Percentiles rank a stretch among this genome's conserved stretches.
Evolutionary conservation across 108 stramenopile species (phyloP).

Genomic region (Nannochloropsis salina): DNA sequence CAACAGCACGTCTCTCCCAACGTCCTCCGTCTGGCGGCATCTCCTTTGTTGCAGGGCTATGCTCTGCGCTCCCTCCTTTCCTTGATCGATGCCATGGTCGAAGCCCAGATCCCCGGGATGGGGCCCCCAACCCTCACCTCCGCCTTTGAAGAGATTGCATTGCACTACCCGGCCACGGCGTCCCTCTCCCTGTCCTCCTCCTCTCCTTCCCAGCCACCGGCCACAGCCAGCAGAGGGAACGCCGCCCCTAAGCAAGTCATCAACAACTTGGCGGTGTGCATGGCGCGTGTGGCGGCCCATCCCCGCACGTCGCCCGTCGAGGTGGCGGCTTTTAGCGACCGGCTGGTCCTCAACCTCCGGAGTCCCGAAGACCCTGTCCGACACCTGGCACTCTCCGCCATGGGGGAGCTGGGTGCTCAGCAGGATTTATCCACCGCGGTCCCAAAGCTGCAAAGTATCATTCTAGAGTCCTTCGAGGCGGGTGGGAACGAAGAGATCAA

Average conservation of each 20-base stretch:
- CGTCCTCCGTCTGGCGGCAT: constrained; percentile 68
- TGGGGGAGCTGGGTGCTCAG: constrained; percentile 82
- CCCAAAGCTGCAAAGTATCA: constrained; percentile 49
- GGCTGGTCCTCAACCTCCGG: constrained; percentile 55
- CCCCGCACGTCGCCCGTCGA: not conserved
- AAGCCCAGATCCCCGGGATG: not conserved
- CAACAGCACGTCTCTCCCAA: constrained; percentile 59
- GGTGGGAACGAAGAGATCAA: constrained; percentile 73
- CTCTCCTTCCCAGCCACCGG: not conserved
- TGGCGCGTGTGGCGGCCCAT: not conserved
- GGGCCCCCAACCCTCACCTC: not conserved
- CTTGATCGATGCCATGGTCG: not conserved
- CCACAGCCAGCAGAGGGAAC: not conserved
- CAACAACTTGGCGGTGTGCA: not conserved
- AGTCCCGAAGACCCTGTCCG: constrained; percentile 31
- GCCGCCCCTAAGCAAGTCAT: not conserved
- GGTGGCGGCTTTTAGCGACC: not conserved
- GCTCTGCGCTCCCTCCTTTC: constrained; percentile 22
- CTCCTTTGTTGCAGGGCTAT: constrained; percentile 67
- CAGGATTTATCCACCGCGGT: constrained; percentile 58
- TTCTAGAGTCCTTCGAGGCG: constrained; percentile 67
- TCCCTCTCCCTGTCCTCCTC: no score
- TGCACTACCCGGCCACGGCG: not conserved
- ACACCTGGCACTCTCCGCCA: constrained; percentile 72
- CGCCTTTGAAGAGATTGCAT: constrained; percentile 1